Evolutionary conservation across 768 basidiomycete species (phyloP).

Genomic region (Kwoniella heveanensis): DNA sequence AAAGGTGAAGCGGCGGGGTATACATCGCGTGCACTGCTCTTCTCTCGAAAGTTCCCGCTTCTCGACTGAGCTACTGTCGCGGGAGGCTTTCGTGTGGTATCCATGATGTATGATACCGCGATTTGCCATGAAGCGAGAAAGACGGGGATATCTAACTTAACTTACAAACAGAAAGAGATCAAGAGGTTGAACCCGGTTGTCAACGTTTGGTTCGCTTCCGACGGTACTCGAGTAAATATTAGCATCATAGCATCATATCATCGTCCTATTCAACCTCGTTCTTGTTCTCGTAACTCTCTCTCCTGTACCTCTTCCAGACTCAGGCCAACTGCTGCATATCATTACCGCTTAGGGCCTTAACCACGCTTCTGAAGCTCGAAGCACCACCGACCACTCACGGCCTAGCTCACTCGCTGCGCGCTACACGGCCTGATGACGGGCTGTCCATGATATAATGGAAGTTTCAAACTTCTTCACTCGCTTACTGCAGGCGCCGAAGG

Average conservation of each 20-base stretch:
- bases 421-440: constrained; percentile 2
- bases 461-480: constrained; percentile 46
- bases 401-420: too few relatives aligned
- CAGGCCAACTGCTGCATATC: not conserved
- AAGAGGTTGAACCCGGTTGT: not conserved
- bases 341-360: not conserved
- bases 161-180: too few relatives aligned
- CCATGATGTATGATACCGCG: not conserved
- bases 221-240: not conserved
- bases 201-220: not conserved
- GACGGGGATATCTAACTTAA: too few relatives aligned
- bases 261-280: not conserved
- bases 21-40: not conserved
- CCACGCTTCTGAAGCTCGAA: not conserved
- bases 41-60: too few relatives aligned
- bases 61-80: not conserved
- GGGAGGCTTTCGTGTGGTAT: not conserved
- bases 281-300: not conserved
- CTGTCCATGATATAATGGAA: constrained; percentile 35
- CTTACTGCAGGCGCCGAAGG: constrained; percentile 40
- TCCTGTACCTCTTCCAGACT: not conserved
- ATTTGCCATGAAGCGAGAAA: not conserved
- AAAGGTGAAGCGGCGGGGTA: constrained; percentile 8
- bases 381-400: too few relatives aligned
- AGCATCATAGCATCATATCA: not conserved